Percentiles rank a stretch among this genome's conserved stretches.
Conservation (phyloP, 2,329 filamentous ascomycete genomes). For the Aureobasidium uvarum region DNA sequence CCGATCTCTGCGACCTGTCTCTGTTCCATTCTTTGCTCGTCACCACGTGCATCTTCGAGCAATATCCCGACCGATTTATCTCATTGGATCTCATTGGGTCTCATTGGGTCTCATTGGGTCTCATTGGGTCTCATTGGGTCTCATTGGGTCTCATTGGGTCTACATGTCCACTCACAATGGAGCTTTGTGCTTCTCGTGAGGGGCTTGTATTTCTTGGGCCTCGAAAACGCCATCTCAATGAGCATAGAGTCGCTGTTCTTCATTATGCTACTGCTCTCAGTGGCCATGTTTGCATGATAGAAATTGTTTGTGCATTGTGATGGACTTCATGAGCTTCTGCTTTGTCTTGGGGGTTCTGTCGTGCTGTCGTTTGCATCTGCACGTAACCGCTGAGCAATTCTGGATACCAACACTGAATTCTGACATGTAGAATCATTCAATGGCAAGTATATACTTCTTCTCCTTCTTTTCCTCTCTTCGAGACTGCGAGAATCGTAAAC, state of each 20-base stretch:
- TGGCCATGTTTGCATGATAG: background rate
- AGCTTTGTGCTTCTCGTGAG: background rate
- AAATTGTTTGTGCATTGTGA: background rate
- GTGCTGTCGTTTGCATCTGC: constrained; percentile 9
- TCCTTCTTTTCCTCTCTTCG: background rate
- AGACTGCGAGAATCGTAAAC: background rate
- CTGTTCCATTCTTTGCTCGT: background rate
- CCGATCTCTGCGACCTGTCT: constrained; percentile 10
- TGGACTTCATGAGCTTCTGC: background rate
- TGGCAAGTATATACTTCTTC: background rate
- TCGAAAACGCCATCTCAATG: background rate
- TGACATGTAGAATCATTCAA: background rate
- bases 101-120: no score
- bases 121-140: no score
- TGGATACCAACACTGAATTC: background rate
- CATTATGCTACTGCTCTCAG: background rate
- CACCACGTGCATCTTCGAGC: background rate
- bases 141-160: no score
- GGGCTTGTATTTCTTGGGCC: background rate
- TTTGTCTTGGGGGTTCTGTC: background rate
- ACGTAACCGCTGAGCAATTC: constrained; percentile 7
- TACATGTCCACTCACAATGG: background rate
- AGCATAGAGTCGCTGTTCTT: background rate
- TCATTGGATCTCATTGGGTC: no score
- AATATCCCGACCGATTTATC: background rate